Evolutionary conservation across 2,329 filamentous ascomycete genomes (phyloP), one percentile per base, ranked within the genome.

Genomic region (Beauveria varroae): DNA sequence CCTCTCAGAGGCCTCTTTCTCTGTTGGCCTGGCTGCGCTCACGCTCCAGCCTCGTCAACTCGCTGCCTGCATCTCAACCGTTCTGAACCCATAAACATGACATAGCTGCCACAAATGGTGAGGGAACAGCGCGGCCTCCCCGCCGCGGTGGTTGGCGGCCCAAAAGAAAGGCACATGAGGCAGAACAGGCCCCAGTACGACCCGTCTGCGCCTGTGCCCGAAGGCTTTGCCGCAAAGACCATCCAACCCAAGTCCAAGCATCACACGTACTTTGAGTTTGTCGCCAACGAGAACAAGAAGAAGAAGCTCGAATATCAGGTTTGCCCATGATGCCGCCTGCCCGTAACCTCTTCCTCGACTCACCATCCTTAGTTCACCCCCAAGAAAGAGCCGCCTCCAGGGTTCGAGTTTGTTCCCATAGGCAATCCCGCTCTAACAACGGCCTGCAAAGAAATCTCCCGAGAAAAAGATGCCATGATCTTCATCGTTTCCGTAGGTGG

Each of bases 301-400:
- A 83, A 83, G 73, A 87, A 84, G 68, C 78, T 88, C 56, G 84
- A 87, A 68, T 80, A 81, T 64, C 67, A 85, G 82, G 85, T 86
- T 64, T 61, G 61, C 65, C 47, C 20, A 60, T 41, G 47, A 55
- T 28, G 37, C 51, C 53, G 18, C 22, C 14, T 49, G 30, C 41
- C 34, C 40, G 26, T 49, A 24, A 34, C 22, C 22, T 20, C 49
- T 28, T 56, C 30, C 10, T n/a, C 46, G 41, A 40, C 37, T 58
- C 58, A 55, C 73, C 66, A 62, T 61, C 56, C 65, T 43, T 67
- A 87, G 84, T 76, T 82, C 62, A 86, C 82, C 22, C 78, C 76
- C 64, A 68, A 79, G 44, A 74, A 71, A 56, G 72, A 73, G 1
- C 83, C 85, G 16, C 84, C 84, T 12, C 82, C 84, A 1, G 84